phyloP scores from a whole-genome alignment of 1,284 basidiomycete species.

The Vanrija humicola region DNA sequence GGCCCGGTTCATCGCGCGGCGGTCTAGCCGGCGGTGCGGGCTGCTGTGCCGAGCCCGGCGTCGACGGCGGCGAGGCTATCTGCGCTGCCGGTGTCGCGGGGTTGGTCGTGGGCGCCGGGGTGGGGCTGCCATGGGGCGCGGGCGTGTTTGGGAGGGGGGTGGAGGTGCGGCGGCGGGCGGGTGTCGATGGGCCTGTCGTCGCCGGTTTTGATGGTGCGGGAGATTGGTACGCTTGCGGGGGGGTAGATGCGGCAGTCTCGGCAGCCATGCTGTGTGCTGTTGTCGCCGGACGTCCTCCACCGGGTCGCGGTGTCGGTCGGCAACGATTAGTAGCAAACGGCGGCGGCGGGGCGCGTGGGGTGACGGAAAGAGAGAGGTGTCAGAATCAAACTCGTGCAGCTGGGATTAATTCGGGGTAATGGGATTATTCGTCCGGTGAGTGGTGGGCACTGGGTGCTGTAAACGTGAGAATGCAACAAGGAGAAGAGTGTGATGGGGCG shows the following conservation, averaged over 20 bases:
- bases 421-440: not conserved
- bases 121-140: not conserved
- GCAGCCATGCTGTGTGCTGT: not conserved
- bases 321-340: no score
- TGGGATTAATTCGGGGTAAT: not conserved
- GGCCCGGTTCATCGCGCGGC: not conserved
- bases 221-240: not conserved
- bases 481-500: no score
- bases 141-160: not conserved
- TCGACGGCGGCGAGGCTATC: no score
- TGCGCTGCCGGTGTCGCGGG: not conserved
- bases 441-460: no score
- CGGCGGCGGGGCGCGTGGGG: not conserved
- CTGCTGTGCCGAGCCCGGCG: not conserved
- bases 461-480: no score
- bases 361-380: not conserved
- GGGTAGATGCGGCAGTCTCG: not conserved
- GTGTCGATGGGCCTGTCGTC: not conserved
- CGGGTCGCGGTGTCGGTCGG: not conserved
- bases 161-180: not conserved
- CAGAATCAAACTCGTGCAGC: not conserved
- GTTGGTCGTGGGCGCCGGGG: not conserved
- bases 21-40: not conserved
- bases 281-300: not conserved
- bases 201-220: not conserved